A percentile compares a stretch with the other conserved stretches of the same genome.
Evolutionary conservation across 2,329 filamentous ascomycete genomes (phyloP).

Genomic region (Mycogone perniciosa): DNA sequence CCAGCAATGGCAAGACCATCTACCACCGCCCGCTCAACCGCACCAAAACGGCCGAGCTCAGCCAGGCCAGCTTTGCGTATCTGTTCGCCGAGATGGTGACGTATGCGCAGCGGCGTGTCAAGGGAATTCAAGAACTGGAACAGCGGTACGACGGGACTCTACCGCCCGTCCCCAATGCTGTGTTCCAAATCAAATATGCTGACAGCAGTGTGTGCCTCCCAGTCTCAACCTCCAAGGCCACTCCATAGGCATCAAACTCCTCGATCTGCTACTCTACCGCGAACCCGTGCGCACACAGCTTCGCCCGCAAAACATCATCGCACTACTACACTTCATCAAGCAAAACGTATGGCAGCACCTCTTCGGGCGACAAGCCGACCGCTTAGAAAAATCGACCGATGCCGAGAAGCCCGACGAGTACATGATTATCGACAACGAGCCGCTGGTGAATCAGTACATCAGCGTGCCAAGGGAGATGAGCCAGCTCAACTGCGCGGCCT

Average conservation of each 20-base stretch:
- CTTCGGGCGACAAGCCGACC: constrained; percentile 84
- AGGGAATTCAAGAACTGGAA: constrained; percentile 88
- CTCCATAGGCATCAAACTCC: constrained; percentile 84
- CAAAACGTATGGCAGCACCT: constrained; percentile 87
- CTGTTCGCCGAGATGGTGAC: constrained; percentile 94
- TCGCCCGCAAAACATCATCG: constrained; percentile 80
- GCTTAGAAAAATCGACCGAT: constrained; percentile 80
- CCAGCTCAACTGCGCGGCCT: constrained; percentile 93
- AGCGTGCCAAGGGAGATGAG: constrained; percentile 92
- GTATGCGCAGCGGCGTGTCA: constrained; percentile 86
- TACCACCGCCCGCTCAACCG: constrained; percentile 94
- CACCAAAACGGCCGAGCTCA: constrained; percentile 79
- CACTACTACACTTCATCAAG: constrained; percentile 91
- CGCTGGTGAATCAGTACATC: constrained; percentile 89
- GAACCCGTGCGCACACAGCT: constrained; percentile 63
- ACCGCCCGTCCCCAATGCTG: not conserved
- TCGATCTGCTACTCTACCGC: constrained; percentile 90
- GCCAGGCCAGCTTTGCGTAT: constrained; percentile 90
- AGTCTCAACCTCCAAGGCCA: constrained; percentile 90
- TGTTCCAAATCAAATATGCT: not conserved
- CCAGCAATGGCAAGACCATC: constrained; percentile 92
- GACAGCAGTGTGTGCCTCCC: not conserved
- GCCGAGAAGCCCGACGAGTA: constrained; percentile 86
- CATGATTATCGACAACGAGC: constrained; percentile 99
- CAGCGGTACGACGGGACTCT: constrained; percentile 55